A percentile compares a stretch with the other conserved stretches of the same genome.
Conservation (phyloP, 208 protist genomes). For the Wallacemonas sp. region DNA sequence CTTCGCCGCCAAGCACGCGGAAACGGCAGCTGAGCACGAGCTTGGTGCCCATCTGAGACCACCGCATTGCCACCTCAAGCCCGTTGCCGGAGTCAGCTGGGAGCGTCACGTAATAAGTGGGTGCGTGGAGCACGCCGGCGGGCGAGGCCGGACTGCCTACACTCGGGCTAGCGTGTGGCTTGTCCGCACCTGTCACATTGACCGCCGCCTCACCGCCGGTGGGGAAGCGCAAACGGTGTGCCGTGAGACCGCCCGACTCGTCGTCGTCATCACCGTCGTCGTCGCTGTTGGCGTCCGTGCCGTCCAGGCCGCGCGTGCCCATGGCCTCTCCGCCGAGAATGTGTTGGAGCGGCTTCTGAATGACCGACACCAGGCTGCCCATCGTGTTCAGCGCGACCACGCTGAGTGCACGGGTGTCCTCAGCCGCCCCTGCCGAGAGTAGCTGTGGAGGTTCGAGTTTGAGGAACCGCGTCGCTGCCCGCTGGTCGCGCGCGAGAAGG, state of each 20-base stretch:
- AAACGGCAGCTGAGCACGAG: conserved; percentile 44
- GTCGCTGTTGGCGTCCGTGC: not conserved
- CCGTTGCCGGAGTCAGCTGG: conserved; percentile 34
- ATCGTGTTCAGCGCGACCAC: conserved; percentile 6
- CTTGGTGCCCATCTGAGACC: conserved; percentile 48
- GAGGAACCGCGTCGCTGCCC: conserved; percentile 90
- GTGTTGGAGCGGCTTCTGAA: conserved; percentile 24
- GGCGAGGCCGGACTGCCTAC: not conserved
- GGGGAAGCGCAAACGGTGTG: not conserved
- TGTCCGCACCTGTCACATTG: not conserved
- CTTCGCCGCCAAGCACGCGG: conserved; percentile 36
- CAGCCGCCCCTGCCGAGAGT: not conserved
- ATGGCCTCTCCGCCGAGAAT: conserved; percentile 18
- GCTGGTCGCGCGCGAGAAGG: conserved; percentile 92
- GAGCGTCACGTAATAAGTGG: conserved; percentile 24
- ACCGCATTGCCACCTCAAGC: conserved; percentile 56
- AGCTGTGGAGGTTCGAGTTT: conserved; percentile 33
- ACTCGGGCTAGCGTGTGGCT: not conserved
- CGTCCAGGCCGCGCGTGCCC: conserved; percentile 1
- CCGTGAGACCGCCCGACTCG: too few relatives aligned
- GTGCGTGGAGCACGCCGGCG: not conserved
- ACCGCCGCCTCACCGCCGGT: not conserved
- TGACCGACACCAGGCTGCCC: conserved; percentile 34
- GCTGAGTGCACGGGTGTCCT: conserved; percentile 1
- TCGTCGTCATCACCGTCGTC: not conserved